Evolutionary conservation across 2,329 filamentous ascomycete species (phyloP), one percentile per base, ranked within the genome.

Genomic region (Fusarium solani-melongenae): DNA sequence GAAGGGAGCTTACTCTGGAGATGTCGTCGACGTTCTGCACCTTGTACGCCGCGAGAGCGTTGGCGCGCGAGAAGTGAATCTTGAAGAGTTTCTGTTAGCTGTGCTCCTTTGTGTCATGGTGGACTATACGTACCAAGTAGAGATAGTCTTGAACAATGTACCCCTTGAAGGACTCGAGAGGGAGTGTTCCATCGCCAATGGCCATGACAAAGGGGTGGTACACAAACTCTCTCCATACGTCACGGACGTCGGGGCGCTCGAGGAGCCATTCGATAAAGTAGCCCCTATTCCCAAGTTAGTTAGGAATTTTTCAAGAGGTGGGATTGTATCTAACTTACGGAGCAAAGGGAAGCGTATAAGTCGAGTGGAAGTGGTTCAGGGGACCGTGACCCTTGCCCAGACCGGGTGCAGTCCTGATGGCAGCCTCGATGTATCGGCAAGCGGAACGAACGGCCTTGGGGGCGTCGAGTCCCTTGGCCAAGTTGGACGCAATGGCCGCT

Each of bases 141-240:
- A 98, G 86, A 78, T 98, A 98, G 78, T 98, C 96, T 77, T 98
- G 96, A 11, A 96, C 88, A 64, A 98, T 90, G 80, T 98, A 98
- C 41, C 92, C 89, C 81, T 95, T 96, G 86, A 98, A 98, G 0
- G 91, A 92, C 49, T 93, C 89, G 1, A 92, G 76, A 0, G 93
- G 92, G 22, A 98, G 85, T 9, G 89, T 92, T 0, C 94, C 95
- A 67, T 92, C 87, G 1, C 93, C 95, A 79, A 98, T 86, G 15
- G 88, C 89, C 78, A 91, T 86, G 46, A 97, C 93, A 78, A 98
- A 98, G 0, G 92, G 90, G 79, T 98, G 96, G 74, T 95, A 87
- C 3, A 93, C 92, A 79, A 94, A 97, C 14, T 86, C 84, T 56
- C 91, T 85, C 96, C 96, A 98, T 2, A 92, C 87, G 0, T 84